Base-by-base conservation (phyloP, 2,329 filamentous ascomycete genomes). In the Truncatella angustata region DNA sequence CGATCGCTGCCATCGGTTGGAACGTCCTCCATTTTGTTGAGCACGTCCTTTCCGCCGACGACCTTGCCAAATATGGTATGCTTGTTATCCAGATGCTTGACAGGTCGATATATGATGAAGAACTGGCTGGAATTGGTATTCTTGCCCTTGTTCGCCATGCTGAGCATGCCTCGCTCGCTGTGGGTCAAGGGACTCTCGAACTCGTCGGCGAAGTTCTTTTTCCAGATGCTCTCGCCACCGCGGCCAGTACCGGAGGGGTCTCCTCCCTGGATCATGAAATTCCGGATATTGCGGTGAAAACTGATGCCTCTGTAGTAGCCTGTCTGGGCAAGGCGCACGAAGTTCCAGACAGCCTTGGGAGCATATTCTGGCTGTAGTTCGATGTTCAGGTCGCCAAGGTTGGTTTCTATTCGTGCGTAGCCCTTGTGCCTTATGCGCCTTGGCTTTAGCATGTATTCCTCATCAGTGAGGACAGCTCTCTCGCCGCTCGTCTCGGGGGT, bases 61-160 rank as follows among this genome's bases (percentile, higher is more conserved):
- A 97, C 84, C 34, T 85, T 84, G 2, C 87, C 94, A 63, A 99
- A 99, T 36, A 99, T 89, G n/a, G 94, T 97, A 71, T 99, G 94
- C 66, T 99, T 99, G 54, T 87, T 82, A 70, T 99, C 91, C 1
- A 99, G 80, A 72, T 99, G 94, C 57, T 88, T 86, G 0, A 87
- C 84, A 1, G 88, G 78, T 47, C 90, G 86, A 70, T 99, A 99
- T 0, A 88, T 90, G 65, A 99, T 88, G 76, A 97, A 99, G 67
- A 86, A 99, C 70, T 99, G 94, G 60, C 85, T 90, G 7, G 90
- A 94, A 71, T 99, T 99, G 20, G 93, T 97, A 66, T 97, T 93
- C 66, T 97, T 97, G 53, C 94, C 94, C 68, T 99, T 99, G 71
- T 99, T 99, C 36, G 94, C 94, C 94, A 99, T 99, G 60, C 87